A percentile compares a stretch with the other conserved stretches of the same genome.
Evolutionary conservation across 768 basidiomycete species (phyloP).

Genomic region (Sutorius australiensis): DNA sequence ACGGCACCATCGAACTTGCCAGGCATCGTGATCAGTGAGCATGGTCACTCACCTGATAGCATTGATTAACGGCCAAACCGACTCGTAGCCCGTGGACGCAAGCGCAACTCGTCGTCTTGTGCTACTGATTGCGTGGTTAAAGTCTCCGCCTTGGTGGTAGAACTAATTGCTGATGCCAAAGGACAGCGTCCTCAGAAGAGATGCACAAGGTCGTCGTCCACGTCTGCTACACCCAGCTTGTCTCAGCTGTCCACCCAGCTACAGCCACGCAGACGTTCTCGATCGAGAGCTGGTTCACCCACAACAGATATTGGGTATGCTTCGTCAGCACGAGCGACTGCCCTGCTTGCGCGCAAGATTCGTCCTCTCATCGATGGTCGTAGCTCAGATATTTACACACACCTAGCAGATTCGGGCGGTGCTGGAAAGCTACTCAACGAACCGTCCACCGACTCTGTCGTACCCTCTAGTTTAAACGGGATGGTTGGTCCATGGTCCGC

Average conservation of each 20-base stretch:
- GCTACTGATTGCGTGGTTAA: neutral
- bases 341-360: conserved; percentile 19
- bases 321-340: conserved; percentile 15
- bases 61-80: neutral
- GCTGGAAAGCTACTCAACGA: conserved; percentile 7
- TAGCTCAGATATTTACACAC: conserved; percentile 27
- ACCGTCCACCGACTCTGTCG: conserved; percentile 1
- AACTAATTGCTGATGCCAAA: neutral
- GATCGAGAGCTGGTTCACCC: conserved; percentile 17
- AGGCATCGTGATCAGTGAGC: conserved; percentile 13
- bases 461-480: neutral
- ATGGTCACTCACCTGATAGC: neutral
- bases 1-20: conserved; percentile 5
- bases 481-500: neutral
- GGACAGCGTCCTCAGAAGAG: conserved; percentile 20
- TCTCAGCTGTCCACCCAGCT: conserved; percentile 10
- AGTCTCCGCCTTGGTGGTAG: neutral
- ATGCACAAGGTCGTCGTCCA: conserved; percentile 20
- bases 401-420: conserved; percentile 24
- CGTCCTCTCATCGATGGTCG: conserved; percentile 12
- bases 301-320: conserved; percentile 1
- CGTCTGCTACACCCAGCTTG: conserved; percentile 8
- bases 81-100: conserved; percentile 17
- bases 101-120: conserved; percentile 9
- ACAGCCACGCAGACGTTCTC: conserved; percentile 13